phyloP scores from a whole-genome alignment of 805 yeast species.

The Wickerhamomyces bovis region DNA sequence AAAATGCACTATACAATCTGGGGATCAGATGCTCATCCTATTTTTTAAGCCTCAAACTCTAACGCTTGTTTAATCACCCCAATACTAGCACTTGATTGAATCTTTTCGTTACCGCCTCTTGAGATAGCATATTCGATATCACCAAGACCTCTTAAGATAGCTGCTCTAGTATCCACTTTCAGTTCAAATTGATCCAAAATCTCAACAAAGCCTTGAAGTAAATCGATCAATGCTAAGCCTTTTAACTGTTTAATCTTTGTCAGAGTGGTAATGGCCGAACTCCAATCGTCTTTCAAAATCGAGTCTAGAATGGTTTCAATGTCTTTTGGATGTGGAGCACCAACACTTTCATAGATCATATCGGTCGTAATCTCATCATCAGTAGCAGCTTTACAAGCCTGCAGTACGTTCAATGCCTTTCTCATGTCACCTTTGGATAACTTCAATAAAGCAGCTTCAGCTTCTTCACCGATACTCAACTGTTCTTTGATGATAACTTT shows the following conservation, averaged over 20 bases:
- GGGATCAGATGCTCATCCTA: background rate
- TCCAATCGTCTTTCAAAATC: conserved; percentile 84
- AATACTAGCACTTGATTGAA: conserved; percentile 85
- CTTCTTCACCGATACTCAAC: conserved; percentile 51
- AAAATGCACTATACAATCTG: background rate
- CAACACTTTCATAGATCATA: conserved; percentile 89
- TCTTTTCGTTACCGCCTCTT: conserved; percentile 86
- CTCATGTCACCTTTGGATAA: conserved; percentile 96
- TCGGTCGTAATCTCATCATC: conserved; percentile 58
- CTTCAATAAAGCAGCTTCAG: conserved; percentile 57
- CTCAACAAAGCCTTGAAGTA: conserved; percentile 70
- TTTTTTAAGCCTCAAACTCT: conserved; percentile 25
- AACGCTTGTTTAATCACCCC: conserved; percentile 65
- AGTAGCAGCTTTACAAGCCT: conserved; percentile 83
- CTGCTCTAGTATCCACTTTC: conserved; percentile 52
- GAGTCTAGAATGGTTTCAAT: conserved; percentile 70
- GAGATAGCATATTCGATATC: conserved; percentile 90
- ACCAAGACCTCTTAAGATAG: conserved; percentile 62
- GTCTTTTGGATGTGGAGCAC: conserved; percentile 90
- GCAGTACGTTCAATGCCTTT: conserved; percentile 85
- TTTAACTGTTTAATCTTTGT: conserved; percentile 58
- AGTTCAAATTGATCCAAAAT: conserved; percentile 66
- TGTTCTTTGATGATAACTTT: conserved; percentile 67
- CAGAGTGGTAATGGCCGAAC: conserved; percentile 63
- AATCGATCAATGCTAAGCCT: conserved; percentile 87